Conservation (phyloP, 2,329 filamentous ascomycete genomes). For the Xylaria sp. region DNA sequence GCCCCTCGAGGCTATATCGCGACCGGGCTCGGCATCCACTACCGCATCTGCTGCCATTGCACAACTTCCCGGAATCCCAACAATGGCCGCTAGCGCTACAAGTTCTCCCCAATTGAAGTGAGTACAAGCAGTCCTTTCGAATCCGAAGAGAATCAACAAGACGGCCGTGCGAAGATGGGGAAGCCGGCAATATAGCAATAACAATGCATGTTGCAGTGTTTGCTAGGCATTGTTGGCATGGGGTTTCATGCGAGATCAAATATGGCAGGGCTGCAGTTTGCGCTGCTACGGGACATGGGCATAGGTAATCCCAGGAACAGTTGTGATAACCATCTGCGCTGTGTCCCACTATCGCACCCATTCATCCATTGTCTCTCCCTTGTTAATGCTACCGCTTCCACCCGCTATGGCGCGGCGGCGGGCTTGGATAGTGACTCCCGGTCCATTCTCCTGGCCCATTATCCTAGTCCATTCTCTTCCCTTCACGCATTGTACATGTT, state of each 20-base stretch:
- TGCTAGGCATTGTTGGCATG: constrained; percentile 12
- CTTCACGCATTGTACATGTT: constrained; percentile 9
- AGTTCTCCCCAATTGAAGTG: constrained; percentile 61
- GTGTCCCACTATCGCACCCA: constrained; percentile 15
- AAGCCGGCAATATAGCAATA: constrained; percentile 2
- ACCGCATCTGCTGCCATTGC: constrained; percentile 56
- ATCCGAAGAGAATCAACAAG: constrained; percentile 6
- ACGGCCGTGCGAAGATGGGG: background rate
- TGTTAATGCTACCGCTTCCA: constrained; percentile 15
- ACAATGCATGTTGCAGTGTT: constrained; percentile 12
- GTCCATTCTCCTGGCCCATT: background rate
- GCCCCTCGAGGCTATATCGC: constrained; percentile 60
- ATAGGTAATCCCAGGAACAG: constrained; percentile 19
- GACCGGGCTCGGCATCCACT: constrained; percentile 62
- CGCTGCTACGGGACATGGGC: constrained; percentile 21
- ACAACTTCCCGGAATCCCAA: constrained; percentile 60
- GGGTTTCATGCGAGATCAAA: constrained; percentile 10
- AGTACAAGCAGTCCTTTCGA: constrained; percentile 44
- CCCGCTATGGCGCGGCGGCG: constrained; percentile 10
- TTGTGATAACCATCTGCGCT: constrained; percentile 13
- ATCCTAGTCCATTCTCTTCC: background rate
- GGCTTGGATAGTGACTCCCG: constrained; percentile 3
- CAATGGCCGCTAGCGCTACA: constrained; percentile 56
- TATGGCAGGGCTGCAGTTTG: constrained; percentile 7
- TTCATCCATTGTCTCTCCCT: constrained; percentile 11